Evolutionary conservation across 306 rosid species (phyloP), one percentile per base, ranked within the genome.

Genomic region (Rubus parviflorus): DNA sequence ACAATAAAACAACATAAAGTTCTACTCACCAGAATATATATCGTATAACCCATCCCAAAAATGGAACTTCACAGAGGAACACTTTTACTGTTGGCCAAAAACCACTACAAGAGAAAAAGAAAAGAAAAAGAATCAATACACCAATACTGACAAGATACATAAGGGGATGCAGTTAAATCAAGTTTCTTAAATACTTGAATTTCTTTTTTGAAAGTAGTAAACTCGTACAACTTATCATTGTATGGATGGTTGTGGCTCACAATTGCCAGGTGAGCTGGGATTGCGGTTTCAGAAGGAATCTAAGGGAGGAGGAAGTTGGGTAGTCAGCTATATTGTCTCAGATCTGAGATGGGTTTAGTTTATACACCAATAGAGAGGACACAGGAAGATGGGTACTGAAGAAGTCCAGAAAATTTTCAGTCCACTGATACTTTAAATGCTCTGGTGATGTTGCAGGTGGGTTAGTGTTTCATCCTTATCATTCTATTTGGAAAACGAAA

Each of bases 81-180:
- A 79, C 84, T 89, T 89, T 89, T 78, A 92, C 70, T 62, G 97
- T 90, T 68, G 97, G 83, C 97, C 95, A 87, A 79, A 94, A 94
- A 53, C 92, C 97, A 61, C 98, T 92, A 77, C 91, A 87, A 78
- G 74, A 76, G 83, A 75, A 70, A 52, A 61, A 74, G 53, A 74
- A 7, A 19, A 35, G 45, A 61, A 30, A 61, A 53, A 9, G 63
- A 60, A 17, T 56, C 25, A 47, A 41, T 22, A 3, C 42, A 64
- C 48, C 22, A 19, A 46, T 67, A n/a, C n/a, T 56, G 45, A 16
- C 16, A 11, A 37, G 11, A 65, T 56, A 20, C 1, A 71, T 3
- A 53, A 22, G 41, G 49, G 67, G 41, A 73, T 3, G 20, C 37
- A 40, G 65, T 54, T 8, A 43, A 56, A 14, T 40, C 41, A 22